Base-by-base conservation (phyloP, 2,329 filamentous ascomycete genomes). In the Aspergillus phoenicis region DNA sequence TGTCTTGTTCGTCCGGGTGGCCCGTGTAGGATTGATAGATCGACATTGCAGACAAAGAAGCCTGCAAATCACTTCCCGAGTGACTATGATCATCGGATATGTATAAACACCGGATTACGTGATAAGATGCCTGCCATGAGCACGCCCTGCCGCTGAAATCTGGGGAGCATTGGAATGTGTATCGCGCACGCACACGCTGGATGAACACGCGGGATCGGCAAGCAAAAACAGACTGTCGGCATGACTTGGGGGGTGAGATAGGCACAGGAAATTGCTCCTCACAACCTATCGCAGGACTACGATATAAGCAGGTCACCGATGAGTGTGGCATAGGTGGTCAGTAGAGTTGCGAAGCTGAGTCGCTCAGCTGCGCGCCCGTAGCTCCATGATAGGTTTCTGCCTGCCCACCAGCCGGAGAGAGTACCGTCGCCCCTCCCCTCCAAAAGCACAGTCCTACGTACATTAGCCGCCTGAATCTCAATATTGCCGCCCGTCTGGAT, bases 91-190 rank as follows among this genome's bases (percentile, higher is more conserved):
- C 60, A 52, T 58, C 62, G 15, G 24, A 38, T 26, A 13, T 41
- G 20, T 20, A 26, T 30, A 26, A 33, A 11, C 39, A 17, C 13
- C 17, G 28, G 51, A 58, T 63, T 61, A 61, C 55, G 52, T 58
- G 58, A 61, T 41, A 20, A 56, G 41, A 45, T 45, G 41, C 6
- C 20, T 45, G 41, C 41, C 41, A 45, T 45, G 47, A 30, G 30
- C 47, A 51, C 33, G 28, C 47, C 17, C 10, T 54, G 48, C 53
- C 51, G 45, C 33, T 58, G 52, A 51, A 57, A 49, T 63, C 63
- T 36, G 61, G 63, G 62, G 61, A 41, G 45, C 58, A 59, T 62
- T 56, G 62, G 62, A 62, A 65, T 64, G 63, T 58, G 28, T 58
- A 53, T 51, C 59, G 58, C 41, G 38, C 54, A 55, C 54, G 47